A percentile compares a stretch with the other conserved stretches of the same genome.
phyloP scores from a whole-genome alignment of 2,329 filamentous ascomycete genomes.

The Neoarthrinium moseri region DNA sequence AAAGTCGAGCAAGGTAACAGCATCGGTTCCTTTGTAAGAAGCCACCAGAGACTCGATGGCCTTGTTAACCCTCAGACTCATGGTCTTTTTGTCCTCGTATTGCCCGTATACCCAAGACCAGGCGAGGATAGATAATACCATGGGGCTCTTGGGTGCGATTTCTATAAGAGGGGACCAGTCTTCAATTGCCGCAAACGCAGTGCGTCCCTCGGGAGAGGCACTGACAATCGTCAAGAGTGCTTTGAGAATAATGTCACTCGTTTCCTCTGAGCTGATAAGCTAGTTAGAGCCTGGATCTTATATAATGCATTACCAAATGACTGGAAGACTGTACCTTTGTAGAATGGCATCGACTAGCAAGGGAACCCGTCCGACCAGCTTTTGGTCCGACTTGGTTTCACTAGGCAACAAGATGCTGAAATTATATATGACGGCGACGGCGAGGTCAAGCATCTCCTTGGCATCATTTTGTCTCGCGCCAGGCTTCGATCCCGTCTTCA shows the following conservation, averaged over 20 bases:
- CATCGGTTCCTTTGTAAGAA: constrained; percentile 59
- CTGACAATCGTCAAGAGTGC: constrained; percentile 56
- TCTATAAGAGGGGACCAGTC: constrained; percentile 57
- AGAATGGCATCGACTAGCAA: constrained; percentile 52
- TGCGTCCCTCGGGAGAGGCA: constrained; percentile 47
- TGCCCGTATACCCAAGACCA: constrained; percentile 56
- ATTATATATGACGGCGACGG: constrained; percentile 61
- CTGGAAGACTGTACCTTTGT: constrained; percentile 44
- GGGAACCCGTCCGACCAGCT: constrained; percentile 52
- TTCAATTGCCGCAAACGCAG: constrained; percentile 41
- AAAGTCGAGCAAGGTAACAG: constrained; percentile 57
- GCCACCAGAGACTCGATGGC: constrained; percentile 48
- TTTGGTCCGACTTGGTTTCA: constrained; percentile 38
- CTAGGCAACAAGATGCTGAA: constrained; percentile 59
- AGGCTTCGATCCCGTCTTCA: constrained; percentile 48
- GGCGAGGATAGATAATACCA: constrained; percentile 54
- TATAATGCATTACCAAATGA: no score
- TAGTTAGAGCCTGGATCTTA: no score
- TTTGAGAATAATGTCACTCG: constrained; percentile 52
- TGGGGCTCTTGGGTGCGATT: constrained; percentile 51
- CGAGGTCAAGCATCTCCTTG: constrained; percentile 62
- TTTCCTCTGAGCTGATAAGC: constrained; percentile 56
- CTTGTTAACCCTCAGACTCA: constrained; percentile 42
- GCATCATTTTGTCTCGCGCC: constrained; percentile 40
- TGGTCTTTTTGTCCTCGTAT: constrained; percentile 26